Evolutionary conservation across 2,329 filamentous ascomycete species (phyloP).

Genomic region (Penicillium sp.): DNA sequence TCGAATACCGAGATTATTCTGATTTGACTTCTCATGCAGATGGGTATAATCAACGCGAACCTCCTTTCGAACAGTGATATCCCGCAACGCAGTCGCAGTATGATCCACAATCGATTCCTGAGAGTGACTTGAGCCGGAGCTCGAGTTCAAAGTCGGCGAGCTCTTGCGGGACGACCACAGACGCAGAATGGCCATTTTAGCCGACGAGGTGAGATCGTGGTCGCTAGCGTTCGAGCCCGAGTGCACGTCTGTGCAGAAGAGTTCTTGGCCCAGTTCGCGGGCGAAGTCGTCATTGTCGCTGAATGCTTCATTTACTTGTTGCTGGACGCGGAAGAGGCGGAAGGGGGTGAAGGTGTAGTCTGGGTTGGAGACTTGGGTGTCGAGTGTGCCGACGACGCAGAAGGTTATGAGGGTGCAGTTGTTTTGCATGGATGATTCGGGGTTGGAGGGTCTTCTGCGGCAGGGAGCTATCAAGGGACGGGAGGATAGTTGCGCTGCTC

Average conservation of each 20-base stretch:
- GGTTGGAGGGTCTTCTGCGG: conserved; percentile 20
- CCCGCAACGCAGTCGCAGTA: conserved; percentile 43
- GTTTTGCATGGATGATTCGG: conserved; percentile 32
- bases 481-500: conserved; percentile 39
- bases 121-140: conserved; percentile 9
- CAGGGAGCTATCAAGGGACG: conserved; percentile 41
- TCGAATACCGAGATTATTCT: conserved; percentile 20
- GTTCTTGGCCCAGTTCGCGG: conserved; percentile 61
- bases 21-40: conserved; percentile 22
- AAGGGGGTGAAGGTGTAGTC: conserved; percentile 62
- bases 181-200: conserved; percentile 21
- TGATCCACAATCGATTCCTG: conserved; percentile 26
- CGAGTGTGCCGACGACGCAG: conserved; percentile 62
- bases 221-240: conserved; percentile 26
- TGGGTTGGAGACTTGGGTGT: conserved; percentile 53
- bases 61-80: conserved; percentile 64
- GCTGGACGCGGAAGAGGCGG: conserved; percentile 65
- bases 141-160: not conserved
- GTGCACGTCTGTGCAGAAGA: conserved; percentile 47
- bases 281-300: conserved; percentile 61
- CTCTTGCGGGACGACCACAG: conserved; percentile 26
- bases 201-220: conserved; percentile 23
- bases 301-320: conserved; percentile 59
- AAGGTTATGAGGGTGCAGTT: conserved; percentile 54
- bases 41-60: conserved; percentile 55